Base-by-base conservation (phyloP, 164 flowering plant species). In the Amborella trichopoda region DNA sequence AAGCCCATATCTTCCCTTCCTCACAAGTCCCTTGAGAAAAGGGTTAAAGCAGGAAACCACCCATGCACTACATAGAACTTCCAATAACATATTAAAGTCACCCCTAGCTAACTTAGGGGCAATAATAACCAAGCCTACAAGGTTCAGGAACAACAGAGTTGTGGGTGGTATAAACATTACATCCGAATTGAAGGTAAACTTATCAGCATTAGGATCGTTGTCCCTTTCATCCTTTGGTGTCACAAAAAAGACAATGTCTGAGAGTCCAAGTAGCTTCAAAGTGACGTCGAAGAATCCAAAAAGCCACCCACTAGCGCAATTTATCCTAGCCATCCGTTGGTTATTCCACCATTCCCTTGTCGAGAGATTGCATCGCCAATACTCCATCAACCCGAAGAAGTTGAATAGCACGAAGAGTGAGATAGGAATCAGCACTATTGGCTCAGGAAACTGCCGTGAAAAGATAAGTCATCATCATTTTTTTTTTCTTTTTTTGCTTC, bases 1-100 rank as follows among this genome's bases (percentile, higher is more conserved):
- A 28, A 81, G 67, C 30, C 83, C 90, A 59, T 66, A 66, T 9
- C 41, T 74, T 26, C 80, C 91, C 45, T 28, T 76, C 22, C 61
- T 40, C 26, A 71, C 60, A 14, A 76, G 45, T 5, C 91, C 91
- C 50, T 68, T 69, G 3, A 72, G 24, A 41, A 72, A 76, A 0
- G 76, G 77, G 56, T 58, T 40, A 37, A 72, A 74, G 49, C 62
- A 53, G 4, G 66, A 14, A 36, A 81, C 28, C 59, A 71, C 55
- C 71, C 59, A 64, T 20, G 44, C 30, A 33, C 76, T 55, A 25
- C 72, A 69, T 3, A 66, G 19, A 1, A 68, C 8, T 63, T 80
- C 83, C 6, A 66, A 70, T 0, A 68, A 0, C 8, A 80, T 71
- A 4, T 12, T 12, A 8, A 40, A 21, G 0, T 40, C 25, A 21